Evolutionary conservation across 2,329 filamentous ascomycete species (phyloP), one percentile per base, ranked within the genome.

Genomic region (Teratosphaeria viscida): DNA sequence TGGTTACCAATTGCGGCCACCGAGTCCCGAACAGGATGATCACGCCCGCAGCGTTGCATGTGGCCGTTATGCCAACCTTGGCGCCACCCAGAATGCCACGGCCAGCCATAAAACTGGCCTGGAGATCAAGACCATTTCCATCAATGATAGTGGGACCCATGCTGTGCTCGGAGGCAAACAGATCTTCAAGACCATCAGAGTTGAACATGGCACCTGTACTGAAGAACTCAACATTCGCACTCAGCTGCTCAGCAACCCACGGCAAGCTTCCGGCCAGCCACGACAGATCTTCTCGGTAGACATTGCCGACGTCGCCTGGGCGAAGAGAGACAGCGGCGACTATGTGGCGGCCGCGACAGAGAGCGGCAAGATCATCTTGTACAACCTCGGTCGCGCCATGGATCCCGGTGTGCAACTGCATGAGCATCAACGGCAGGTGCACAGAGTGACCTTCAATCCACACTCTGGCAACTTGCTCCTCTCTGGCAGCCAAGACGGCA

Each of bases 271-370:
- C 26, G 71, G 77, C 57, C 75, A 77, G 52, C 74, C 78, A 56
- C 77, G 80, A 52, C 67, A 72, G 37, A 62, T 66, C 19, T 73
- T 70, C 59, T 82, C 82, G 61, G 76, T 86, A 63, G 81, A 82
- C 58, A 82, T 85, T 64, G 82, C 82, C 62, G 84, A 87, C 71
- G 84, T 87, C 34, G 85, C 85, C 64, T 87, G 84, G 84, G 85
- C 84, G 57, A 83, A 85, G 73, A 81, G 82, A 61, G 77, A 78
- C 57, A 85, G 80, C 69, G 79, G 79, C 65, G 79, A 81, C 61
- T 80, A 80, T 65, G 83, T 87, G 63, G 84, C 83, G 47, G 85
- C 84, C 11, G 84, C 84, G 29, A 84, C 82, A 27, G 81, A 81
- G 57, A 86, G 85, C 73, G 84, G 84, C 63, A 83, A 84, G 66